Percentiles rank a stretch among this genome's conserved stretches.
These are phyloP conservation scores for Mycena alexandri DNA, from an alignment of 768 basidiomycete genomes.

Conservation along the genomic window DNA sequence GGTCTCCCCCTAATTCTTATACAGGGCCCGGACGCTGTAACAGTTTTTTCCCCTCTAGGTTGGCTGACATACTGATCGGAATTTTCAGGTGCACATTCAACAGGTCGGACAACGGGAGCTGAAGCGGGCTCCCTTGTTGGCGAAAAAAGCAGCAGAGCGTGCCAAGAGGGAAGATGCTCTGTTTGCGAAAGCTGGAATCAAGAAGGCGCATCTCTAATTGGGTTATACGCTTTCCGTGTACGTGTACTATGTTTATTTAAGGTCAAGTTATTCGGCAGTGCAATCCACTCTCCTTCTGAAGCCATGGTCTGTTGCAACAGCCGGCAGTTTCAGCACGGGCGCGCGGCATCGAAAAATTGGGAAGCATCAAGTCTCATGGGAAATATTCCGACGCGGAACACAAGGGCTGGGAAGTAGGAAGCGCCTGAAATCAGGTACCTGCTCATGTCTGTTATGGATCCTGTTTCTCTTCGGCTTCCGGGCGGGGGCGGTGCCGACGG, in stretches of 20 bases:
- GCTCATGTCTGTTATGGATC: no score
- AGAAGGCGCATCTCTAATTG: conserved; percentile 61
- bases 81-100: conserved; percentile 85
- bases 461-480: no score
- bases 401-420: no score
- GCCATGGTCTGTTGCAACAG: no score
- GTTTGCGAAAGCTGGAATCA: conserved; percentile 71
- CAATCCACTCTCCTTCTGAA: no score
- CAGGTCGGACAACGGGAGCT: conserved; percentile 94
- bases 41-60: conserved; percentile 16
- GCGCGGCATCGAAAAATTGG: no score
- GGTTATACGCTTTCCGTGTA: conserved; percentile 6
- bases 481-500: no score
- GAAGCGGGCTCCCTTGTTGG: conserved; percentile 76
- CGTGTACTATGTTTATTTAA: conserved; percentile 12
- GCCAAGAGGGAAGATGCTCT: conserved; percentile 73
- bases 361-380: no score
- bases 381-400: no score
- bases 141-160: conserved; percentile 63
- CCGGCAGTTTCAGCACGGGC: no score
- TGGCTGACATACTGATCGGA: neutral
- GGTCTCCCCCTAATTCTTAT: conserved; percentile 22
- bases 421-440: no score
- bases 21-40: conserved; percentile 84
- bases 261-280: no score